phyloP scores from a whole-genome alignment of 192 early-diverging fungal species.

The Backusella liffmaniae region DNA sequence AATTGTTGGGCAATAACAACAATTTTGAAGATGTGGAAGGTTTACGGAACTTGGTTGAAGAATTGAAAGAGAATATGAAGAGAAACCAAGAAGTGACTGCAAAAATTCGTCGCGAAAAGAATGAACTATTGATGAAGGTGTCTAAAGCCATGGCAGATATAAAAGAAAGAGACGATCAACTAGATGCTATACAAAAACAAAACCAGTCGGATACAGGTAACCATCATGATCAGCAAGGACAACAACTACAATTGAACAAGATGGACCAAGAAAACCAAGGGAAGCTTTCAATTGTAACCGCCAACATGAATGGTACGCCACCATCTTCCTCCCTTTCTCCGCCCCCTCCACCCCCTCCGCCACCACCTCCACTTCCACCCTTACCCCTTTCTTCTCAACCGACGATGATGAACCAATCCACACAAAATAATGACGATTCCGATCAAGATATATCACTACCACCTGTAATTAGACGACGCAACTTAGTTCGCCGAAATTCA shows the following conservation, averaged over 20 bases:
- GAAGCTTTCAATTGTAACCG: background rate
- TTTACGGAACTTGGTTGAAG: conserved; percentile 28
- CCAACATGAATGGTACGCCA: background rate
- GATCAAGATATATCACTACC: background rate
- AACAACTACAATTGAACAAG: background rate
- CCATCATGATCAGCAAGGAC: background rate
- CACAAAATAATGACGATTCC: background rate
- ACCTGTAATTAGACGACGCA: conserved; percentile 9
- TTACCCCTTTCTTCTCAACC: conserved; percentile 11
- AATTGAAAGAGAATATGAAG: conserved; percentile 19
- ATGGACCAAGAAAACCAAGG: background rate
- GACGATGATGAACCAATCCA: background rate
- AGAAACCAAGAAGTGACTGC: conserved; percentile 21
- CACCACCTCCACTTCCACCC: conserved; percentile 26
- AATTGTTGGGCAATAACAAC: background rate
- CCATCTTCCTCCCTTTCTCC: conserved; percentile 19
- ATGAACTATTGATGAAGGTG: conserved; percentile 35
- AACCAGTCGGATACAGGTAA: background rate
- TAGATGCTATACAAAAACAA: conserved; percentile 1
- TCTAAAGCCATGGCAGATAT: conserved; percentile 26
- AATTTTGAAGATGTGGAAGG: conserved; percentile 33
- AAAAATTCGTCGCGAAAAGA: conserved; percentile 37
- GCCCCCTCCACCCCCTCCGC: conserved; percentile 23
- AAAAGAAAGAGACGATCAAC: conserved; percentile 19
- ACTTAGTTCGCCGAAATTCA: background rate